These are phyloP conservation scores for Abrus pulchellus DNA, from an alignment of 306 rosid genomes.

Conservation along the genomic window DNA sequence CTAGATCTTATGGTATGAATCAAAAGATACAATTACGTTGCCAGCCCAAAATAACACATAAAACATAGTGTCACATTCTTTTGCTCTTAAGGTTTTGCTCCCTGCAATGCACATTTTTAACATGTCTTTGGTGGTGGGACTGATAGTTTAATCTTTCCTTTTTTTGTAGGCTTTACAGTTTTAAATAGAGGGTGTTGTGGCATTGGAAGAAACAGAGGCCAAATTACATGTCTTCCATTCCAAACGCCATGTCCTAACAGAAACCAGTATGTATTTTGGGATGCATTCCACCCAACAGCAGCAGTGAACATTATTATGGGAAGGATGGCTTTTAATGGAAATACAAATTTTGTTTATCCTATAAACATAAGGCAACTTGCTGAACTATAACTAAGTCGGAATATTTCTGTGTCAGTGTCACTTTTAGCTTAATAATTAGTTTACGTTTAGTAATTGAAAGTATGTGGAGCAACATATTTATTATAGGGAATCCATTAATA, in stretches of 20 bases:
- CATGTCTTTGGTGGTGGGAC: background rate
- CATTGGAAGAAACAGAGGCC: slow-evolving; percentile 88
- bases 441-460: slow-evolving; percentile 13
- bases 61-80: background rate
- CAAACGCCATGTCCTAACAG: slow-evolving; percentile 82
- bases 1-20: slow-evolving; percentile 70
- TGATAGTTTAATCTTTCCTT: background rate
- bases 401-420: slow-evolving; percentile 18
- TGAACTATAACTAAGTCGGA: slow-evolving; percentile 50
- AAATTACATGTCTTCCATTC: slow-evolving; percentile 86
- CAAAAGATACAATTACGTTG: background rate
- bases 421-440: background rate
- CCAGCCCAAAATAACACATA: background rate
- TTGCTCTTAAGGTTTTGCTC: background rate
- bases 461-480: background rate
- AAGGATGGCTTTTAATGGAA: slow-evolving; percentile 73
- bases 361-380: slow-evolving; percentile 78
- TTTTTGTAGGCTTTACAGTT: slow-evolving; percentile 62
- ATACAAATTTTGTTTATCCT: slow-evolving; percentile 62
- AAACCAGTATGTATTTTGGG: slow-evolving; percentile 82
- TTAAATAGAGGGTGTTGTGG: slow-evolving; percentile 89
- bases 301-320: slow-evolving; percentile 81
- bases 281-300: slow-evolving; percentile 93
- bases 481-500: background rate
- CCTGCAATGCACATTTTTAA: background rate